Conservation (phyloP, 1,284 basidiomycete species). For the Sporisorium graminicola region DNA sequence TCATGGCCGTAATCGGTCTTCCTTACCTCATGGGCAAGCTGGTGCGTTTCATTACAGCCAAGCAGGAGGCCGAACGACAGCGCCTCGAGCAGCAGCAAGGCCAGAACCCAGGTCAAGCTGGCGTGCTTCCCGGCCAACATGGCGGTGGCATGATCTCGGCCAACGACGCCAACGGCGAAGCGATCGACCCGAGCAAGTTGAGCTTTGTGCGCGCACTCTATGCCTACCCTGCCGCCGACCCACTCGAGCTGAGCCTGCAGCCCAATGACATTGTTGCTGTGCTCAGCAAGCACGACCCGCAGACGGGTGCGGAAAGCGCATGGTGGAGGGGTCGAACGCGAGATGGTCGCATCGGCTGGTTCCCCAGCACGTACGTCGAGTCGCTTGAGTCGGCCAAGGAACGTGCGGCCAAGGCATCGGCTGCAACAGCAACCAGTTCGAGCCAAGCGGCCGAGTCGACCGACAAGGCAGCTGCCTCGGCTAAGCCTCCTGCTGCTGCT, state of each 20-base stretch:
- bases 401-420: conserved; percentile 53
- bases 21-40: conserved; percentile 95
- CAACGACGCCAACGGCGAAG: conserved; percentile 58
- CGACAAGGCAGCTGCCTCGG: conserved; percentile 25
- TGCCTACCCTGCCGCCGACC: conserved; percentile 75
- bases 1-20: conserved; percentile 93
- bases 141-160: conserved; percentile 51
- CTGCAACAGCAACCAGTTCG: conserved; percentile 2
- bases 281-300: conserved; percentile 76
- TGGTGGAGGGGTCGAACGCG: conserved; percentile 98
- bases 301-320: conserved; percentile 78
- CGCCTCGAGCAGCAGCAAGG: conserved; percentile 67
- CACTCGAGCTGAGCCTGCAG: conserved; percentile 84
- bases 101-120: conserved; percentile 67
- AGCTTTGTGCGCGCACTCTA: conserved; percentile 90
- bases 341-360: conserved; percentile 95
- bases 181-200: conserved; percentile 75
- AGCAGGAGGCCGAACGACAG: conserved; percentile 72
- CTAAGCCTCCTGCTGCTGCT: conserved; percentile 24
- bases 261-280: conserved; percentile 96
- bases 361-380: conserved; percentile 79
- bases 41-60: conserved; percentile 81
- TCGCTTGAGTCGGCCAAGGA: conserved; percentile 66
- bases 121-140: conserved; percentile 77
- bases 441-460: conserved; percentile 17